Conservation (phyloP, 2,329 filamentous ascomycete genomes). For the Diaporthe vexans region DNA sequence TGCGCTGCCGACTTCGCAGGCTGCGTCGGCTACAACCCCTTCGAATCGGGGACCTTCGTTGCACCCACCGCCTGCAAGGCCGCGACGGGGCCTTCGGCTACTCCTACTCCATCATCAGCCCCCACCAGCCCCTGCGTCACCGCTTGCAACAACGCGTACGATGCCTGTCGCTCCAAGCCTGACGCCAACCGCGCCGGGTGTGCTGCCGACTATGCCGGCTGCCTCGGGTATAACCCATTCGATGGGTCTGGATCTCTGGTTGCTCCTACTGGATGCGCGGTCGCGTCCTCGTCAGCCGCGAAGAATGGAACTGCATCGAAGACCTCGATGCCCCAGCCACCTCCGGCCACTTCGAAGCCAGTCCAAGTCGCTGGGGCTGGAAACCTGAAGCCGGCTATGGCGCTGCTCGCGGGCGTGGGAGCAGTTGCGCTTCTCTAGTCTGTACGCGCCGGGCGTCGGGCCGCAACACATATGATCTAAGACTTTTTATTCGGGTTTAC, state of each 20-base stretch:
- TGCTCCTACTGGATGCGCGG: constrained; percentile 4
- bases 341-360: not conserved
- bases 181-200: not conserved
- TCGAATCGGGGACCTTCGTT: not conserved
- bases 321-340: not conserved
- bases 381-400: constrained; percentile 14
- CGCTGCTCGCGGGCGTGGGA: not conserved
- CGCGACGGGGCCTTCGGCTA: not conserved
- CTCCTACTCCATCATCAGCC: not conserved
- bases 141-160: not conserved
- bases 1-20: not conserved
- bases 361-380: constrained; percentile 8
- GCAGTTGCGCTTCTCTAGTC: constrained; percentile 1
- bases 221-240: constrained; percentile 2
- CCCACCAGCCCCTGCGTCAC: not conserved
- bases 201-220: not conserved
- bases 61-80: not conserved
- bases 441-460: no score
- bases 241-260: not conserved
- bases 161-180: not conserved
- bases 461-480: accelerated
- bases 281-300: not conserved
- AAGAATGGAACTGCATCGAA: not conserved
- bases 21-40: constrained; percentile 2
- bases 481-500: not conserved